Base-by-base conservation (phyloP, 352 stramenopile species). In the Phytopythium oedochilum region DNA sequence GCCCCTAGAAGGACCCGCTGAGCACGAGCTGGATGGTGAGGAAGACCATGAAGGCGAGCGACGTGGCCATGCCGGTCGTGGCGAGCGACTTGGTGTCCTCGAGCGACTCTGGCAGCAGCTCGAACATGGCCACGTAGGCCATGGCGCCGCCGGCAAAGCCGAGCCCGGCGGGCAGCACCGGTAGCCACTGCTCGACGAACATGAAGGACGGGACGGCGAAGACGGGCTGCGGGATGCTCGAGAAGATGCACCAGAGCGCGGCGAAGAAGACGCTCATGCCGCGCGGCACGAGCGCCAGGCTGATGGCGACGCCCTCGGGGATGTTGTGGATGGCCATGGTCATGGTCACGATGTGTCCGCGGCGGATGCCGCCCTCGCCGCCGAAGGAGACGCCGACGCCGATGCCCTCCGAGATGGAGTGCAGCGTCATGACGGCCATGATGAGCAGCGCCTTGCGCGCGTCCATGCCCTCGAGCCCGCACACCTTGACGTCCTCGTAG, bases 321-420 rank as follows among this genome's bases (percentile, higher is more conserved):
- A 99, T 95, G 78, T 99, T 99, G 81, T 99, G 97, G 31, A 99
- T 96, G 1, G 96, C 96, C 60, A 99, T 89, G 49, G 94, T 98
- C 59, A 97, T 94, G 11, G 91, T 98, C 59, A 99, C 98, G 60
- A 99, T 98, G 50, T 98, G 86, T 22, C 97, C 97, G 31, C 98
- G 83, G 63, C 96, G 86, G 53, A 93, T 91, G 26, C 96, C 96
- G 28, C 82, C 82, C 73, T 92, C 85, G 32, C 94, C 96, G 47
- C 96, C 96, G 64, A 99, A 99, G 18, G 90, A 98, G 10, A 99
- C 97, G 18, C 96, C 97, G 53, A 99, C 98, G 36, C 96, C 96
- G 56, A 93, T 89, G 34, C 97, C 97, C 79, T 99, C 97, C 18
- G 94, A 97, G 56, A 99, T 97, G 2, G 94, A 98, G 81, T 99